Evolutionary conservation across 192 early-diverging fungal genomes (phyloP), one percentile per base, ranked within the genome.

Genomic region (Hyaloraphidium curvatum): DNA sequence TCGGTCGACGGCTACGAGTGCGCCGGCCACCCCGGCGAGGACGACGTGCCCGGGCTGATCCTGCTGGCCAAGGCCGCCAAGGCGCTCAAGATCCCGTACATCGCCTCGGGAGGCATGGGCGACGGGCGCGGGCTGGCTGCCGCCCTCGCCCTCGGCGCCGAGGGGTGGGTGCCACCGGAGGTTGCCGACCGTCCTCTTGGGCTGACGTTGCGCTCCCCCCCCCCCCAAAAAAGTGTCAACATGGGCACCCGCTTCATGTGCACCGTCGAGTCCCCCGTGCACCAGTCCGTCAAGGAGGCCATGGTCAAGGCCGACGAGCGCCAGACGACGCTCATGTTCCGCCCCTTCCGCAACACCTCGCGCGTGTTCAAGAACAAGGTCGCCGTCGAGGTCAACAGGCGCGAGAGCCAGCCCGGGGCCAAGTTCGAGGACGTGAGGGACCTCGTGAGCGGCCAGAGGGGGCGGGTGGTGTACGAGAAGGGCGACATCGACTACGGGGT

Each of bases 211-310:
- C 19, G 7, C 25, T 48, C 43, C 25, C 11, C n/a, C n/a, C n/a
- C n/a, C n/a, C n/a, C n/a, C n/a, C n/a, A n/a, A 14, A 61, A 73
- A 59, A 82, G 81, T 40, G 63, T 84, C 56, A 83, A 83, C 64
- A 84, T 84, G 82, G 83, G 84, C 37, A 87, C 84, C 13, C 79
- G 84, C n/a, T 87, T 87, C 73, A 76, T 87, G 79, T 80, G 78
- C 65, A 83, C 82, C 0, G 63, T 69, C 30, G 84, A 87, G 55
- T 51, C 76, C 2, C 80, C 80, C 29, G 76, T 83, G 41, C 82
- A 84, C 64, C 59, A 77, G 28, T 75, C 79, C 60, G 74, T 84
- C 67, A 87, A 87, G 67, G 65, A 81, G 50, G 63, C 64, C 28
- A 83, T 87, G 55, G 82, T 84, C 31, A 61, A 69, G 17, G 80